Evolutionary conservation across 805 yeast genomes (phyloP).

Genomic region (Tetrapisispora namnaoensis): DNA sequence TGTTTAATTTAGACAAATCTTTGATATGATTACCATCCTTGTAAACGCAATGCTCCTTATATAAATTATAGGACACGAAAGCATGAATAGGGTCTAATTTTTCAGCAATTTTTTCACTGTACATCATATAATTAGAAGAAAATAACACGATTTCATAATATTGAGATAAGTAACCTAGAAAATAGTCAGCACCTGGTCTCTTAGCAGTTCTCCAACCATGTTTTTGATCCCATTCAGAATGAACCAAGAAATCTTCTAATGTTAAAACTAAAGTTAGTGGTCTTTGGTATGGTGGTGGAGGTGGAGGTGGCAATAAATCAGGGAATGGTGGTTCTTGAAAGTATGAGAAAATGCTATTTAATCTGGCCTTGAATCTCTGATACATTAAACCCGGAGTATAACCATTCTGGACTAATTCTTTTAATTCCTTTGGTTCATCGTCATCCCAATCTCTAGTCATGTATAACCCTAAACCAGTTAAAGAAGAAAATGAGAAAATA

Average conservation of each 20-base stretch:
- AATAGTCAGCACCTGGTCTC: slow-evolving; percentile 97
- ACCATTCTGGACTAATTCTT: slow-evolving; percentile 51
- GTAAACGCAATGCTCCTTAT: slow-evolving; percentile 78
- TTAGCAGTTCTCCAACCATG: slow-evolving; percentile 98
- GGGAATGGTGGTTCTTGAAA: slow-evolving; percentile 93
- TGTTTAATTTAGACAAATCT: slow-evolving; percentile 81
- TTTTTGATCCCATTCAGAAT: slow-evolving; percentile 84
- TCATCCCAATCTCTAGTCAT: slow-evolving; percentile 81
- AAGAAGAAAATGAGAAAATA: slow-evolving; percentile 39
- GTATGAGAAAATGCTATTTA: slow-evolving; percentile 63
- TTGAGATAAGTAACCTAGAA: slow-evolving; percentile 86
- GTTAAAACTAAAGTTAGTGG: slow-evolving; percentile 85
- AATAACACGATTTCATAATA: slow-evolving; percentile 93
- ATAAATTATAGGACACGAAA: slow-evolving; percentile 74
- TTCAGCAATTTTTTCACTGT: slow-evolving; percentile 72
- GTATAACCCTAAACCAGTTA: slow-evolving; percentile 49
- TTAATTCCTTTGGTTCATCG: slow-evolving; percentile 54
- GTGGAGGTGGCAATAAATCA: slow-evolving; percentile 82
- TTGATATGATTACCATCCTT: slow-evolving; percentile 84
- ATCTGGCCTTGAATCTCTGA: slow-evolving; percentile 61
- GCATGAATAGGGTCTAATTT: slow-evolving; percentile 93
- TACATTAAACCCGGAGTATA: slow-evolving; percentile 55
- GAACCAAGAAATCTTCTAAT: slow-evolving; percentile 82
- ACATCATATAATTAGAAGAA: slow-evolving; percentile 74
- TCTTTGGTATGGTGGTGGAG: slow-evolving; percentile 85